Evolutionary conservation across 495 filamentous ascomycete species (phyloP).

Genomic region (Aspergillus campestris): DNA sequence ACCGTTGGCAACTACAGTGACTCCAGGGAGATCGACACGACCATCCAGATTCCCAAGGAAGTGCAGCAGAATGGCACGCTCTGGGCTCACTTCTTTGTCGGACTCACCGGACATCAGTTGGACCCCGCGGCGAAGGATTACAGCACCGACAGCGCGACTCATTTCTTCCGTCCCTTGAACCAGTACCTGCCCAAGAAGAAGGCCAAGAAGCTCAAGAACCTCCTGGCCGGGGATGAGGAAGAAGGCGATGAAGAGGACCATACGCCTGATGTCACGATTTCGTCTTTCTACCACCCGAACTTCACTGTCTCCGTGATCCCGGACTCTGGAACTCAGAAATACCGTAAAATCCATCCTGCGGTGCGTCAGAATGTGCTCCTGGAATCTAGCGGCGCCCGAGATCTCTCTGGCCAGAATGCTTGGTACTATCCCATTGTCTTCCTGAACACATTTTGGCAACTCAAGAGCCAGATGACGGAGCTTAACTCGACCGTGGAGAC

Average conservation of each 20-base stretch:
- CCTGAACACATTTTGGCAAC: constrained; percentile 95
- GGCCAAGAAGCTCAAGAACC: constrained; percentile 77
- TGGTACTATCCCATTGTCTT: constrained; percentile 97
- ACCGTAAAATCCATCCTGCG: constrained; percentile 61
- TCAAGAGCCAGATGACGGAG: constrained; percentile 81
- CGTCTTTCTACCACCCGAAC: constrained; percentile 92
- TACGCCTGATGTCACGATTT: constrained; percentile 53
- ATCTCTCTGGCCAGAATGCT: constrained; percentile 74
- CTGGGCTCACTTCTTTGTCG: constrained; percentile 89
- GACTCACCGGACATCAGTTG: constrained; percentile 58
- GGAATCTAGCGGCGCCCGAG: constrained; percentile 64
- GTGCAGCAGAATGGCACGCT: constrained; percentile 91
- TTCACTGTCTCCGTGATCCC: constrained; percentile 83
- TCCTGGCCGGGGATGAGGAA: constrained; percentile 56
- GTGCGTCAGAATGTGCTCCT: constrained; percentile 68
- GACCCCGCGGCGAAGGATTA: constrained; percentile 68
- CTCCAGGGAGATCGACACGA: constrained; percentile 66
- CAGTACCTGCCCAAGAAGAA: constrained; percentile 91
- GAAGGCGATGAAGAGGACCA: constrained; percentile 43
- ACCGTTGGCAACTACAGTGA: constrained; percentile 75
- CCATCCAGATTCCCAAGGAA: constrained; percentile 63
- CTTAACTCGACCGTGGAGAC: constrained; percentile 84
- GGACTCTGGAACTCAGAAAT: constrained; percentile 60
- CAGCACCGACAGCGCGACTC: constrained; percentile 64
- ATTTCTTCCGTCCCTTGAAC: constrained; percentile 78